These are phyloP conservation scores for Monosporozyma servazzii DNA, from an alignment of 805 yeast species.

Conservation along the genomic window DNA sequence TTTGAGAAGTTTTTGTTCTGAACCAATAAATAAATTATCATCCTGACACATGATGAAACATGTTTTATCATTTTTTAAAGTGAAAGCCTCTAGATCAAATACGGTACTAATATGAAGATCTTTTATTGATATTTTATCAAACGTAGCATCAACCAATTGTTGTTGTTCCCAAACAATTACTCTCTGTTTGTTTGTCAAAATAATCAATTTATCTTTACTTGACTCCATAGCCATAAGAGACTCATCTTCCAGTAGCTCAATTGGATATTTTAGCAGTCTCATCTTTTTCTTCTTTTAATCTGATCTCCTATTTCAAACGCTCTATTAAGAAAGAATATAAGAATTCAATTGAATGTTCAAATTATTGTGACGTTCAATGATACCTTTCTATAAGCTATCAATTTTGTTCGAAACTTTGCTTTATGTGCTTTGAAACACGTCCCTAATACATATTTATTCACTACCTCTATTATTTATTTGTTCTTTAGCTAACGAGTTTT, in stretches of 20 bases:
- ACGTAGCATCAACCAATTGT: conserved; percentile 23
- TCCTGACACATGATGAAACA: conserved; percentile 13
- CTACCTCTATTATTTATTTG: not conserved
- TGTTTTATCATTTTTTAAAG: conserved; percentile 6
- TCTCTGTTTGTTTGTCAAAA: conserved; percentile 20
- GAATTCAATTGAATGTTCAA: not conserved
- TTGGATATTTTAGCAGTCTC: conserved; percentile 25
- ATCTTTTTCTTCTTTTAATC: conserved; percentile 6
- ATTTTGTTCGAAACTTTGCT: not conserved
- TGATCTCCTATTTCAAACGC: not conserved
- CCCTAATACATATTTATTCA: not conserved
- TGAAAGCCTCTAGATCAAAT: conserved; percentile 3
- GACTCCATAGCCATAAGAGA: conserved; percentile 17
- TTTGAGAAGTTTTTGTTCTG: conserved; percentile 16
- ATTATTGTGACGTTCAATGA: not conserved
- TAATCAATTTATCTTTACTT: conserved; percentile 10
- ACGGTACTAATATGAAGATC: conserved; percentile 5
- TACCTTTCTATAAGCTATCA: not conserved
- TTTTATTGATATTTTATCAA: conserved; percentile 16
- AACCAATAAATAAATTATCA: conserved; percentile 13
- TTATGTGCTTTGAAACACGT: not conserved
- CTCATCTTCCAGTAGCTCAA: conserved; percentile 13
- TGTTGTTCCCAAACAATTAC: conserved; percentile 23
- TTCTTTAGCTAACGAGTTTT: not conserved
- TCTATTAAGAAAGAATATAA: too few species aligned